phyloP scores from a whole-genome alignment of 2,329 filamentous ascomycete genomes.

The Colletotrichum sp. region DNA sequence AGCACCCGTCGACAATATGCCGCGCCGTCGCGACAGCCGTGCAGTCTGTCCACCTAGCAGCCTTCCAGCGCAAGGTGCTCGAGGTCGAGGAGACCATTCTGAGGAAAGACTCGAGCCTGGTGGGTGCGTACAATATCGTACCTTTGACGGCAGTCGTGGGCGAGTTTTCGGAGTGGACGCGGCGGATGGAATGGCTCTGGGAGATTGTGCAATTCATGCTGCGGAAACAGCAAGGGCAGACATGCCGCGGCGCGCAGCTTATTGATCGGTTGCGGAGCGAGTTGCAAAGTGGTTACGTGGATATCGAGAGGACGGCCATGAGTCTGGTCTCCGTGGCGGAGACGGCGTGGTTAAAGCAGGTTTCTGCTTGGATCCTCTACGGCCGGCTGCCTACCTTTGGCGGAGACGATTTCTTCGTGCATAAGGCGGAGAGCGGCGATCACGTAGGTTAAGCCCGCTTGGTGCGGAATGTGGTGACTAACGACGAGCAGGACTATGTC shows the following conservation, averaged over 20 bases:
- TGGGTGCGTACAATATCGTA: constrained; percentile 93
- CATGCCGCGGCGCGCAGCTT: constrained; percentile 72
- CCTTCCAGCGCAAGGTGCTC: constrained; percentile 84
- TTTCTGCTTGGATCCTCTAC: constrained; percentile 90
- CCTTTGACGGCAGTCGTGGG: constrained; percentile 84
- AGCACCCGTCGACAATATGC: constrained; percentile 82
- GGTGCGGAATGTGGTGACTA: constrained; percentile 10
- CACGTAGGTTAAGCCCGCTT: constrained; percentile 36
- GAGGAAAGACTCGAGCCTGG: constrained; percentile 75
- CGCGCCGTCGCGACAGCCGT: constrained; percentile 86
- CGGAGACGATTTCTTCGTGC: constrained; percentile 86
- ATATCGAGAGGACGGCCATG: constrained; percentile 79
- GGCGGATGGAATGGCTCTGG: constrained; percentile 87
- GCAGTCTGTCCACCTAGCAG: constrained; percentile 73
- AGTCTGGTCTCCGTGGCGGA: constrained; percentile 81
- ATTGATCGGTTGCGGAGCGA: constrained; percentile 80
- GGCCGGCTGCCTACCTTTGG: constrained; percentile 82
- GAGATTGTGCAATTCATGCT: constrained; percentile 73
- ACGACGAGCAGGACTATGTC: constrained; percentile 56
- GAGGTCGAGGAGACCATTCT: constrained; percentile 84
- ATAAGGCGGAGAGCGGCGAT: constrained; percentile 47
- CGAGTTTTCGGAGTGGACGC: constrained; percentile 87
- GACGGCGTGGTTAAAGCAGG: constrained; percentile 88
- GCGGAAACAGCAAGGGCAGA: constrained; percentile 34
- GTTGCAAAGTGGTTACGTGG: constrained; percentile 85